Evolutionary conservation across 2,329 filamentous ascomycete species (phyloP), one percentile per base, ranked within the genome.

Genomic region (Macroventuria anomochaeta): DNA sequence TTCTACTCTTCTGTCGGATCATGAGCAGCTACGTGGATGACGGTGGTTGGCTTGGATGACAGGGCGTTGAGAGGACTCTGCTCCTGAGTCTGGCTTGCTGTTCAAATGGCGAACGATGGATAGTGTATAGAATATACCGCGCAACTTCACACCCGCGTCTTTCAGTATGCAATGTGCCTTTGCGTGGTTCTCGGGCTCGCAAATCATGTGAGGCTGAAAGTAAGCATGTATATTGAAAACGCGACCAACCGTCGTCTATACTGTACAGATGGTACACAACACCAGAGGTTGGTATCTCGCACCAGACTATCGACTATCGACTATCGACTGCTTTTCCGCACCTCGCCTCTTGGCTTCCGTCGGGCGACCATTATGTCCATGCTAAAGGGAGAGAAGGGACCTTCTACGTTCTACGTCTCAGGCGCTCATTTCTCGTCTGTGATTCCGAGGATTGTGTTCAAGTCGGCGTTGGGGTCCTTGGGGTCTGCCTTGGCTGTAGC

Each of bases 401-500:
- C 23, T 51, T 36, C 31, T 17, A 49, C 36, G 29, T 17, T 39
- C 21, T 38, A 17, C 32, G 32, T 18, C 12, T 44, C 25, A 18
- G 18, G 26, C 42, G 58, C 59, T 67, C 61, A 74, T 64, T 70
- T 72, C 57, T 71, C 60, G 41, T 70, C 71, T 49, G 68, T 71
- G 62, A 73, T 73, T 29, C 72, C 72, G 55, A 73, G 68, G 41
- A 74, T 34, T 13, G 89, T 87, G 82, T 97, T 93, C 67, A 97
- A 83, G 76, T 99, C 93, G 80, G 97, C 97, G 73, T 92, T 91
- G 73, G 92, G 87, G 80, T 95, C 87, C 73, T 88, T 85, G 57
- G 88, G 88, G 79, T 97, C 88, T 73, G 85, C 69, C 46, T 67
- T 71, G 55, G 64, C 70, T 72, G 82, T 88, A 84, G 10, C 4